These are phyloP conservation scores for Dactylellina sp. DNA, from an alignment of 2,329 filamentous ascomycete species.

Conservation along the genomic window DNA sequence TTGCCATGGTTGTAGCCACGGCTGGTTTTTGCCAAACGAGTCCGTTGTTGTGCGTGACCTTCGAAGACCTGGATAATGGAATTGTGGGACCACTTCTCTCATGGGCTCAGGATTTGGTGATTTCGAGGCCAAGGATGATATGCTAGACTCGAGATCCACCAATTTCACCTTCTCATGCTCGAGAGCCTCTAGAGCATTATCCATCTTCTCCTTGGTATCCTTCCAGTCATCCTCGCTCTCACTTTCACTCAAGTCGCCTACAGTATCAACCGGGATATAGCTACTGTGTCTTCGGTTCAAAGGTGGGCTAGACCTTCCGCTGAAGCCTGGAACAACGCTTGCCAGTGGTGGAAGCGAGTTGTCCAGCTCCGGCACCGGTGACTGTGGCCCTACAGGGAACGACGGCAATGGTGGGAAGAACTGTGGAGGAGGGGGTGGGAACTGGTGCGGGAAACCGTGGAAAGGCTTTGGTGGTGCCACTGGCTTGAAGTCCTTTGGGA, in stretches of 20 bases:
- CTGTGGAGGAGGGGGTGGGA: constrained; percentile 51
- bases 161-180: constrained; percentile 55
- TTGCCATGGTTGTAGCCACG: constrained; percentile 51
- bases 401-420: constrained; percentile 54
- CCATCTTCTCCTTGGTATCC: constrained; percentile 57
- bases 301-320: neutral
- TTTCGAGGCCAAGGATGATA: constrained; percentile 37
- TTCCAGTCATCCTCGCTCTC: constrained; percentile 55
- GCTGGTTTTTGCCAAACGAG: constrained; percentile 44
- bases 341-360: constrained; percentile 48
- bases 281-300: constrained; percentile 45
- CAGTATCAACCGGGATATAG: constrained; percentile 36
- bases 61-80: constrained; percentile 40
- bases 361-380: constrained; percentile 28
- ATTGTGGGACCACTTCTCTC: constrained; percentile 28
- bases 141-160: constrained; percentile 55
- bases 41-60: constrained; percentile 51
- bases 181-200: constrained; percentile 47
- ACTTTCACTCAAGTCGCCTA: constrained; percentile 29
- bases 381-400: constrained; percentile 26
- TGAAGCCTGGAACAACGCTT: constrained; percentile 42
- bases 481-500: constrained; percentile 41
- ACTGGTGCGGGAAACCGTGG: constrained; percentile 48
- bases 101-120: constrained; percentile 17
- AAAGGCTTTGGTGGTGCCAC: constrained; percentile 43